Evolutionary conservation across 1,139 yeast genomes (phyloP).

Genomic region (Zhuliangozyma parablackwelliae): DNA sequence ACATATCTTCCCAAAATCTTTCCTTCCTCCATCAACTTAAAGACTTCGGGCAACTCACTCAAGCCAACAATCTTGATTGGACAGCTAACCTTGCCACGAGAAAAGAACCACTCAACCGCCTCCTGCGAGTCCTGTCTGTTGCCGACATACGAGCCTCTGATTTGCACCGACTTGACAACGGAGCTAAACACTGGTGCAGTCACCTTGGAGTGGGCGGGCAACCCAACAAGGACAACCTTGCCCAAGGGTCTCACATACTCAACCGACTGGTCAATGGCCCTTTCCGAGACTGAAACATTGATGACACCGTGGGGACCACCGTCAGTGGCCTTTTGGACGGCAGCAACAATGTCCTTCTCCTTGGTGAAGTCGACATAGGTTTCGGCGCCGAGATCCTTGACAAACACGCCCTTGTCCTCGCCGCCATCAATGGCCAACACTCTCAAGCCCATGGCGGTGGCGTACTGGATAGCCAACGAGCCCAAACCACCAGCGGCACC

Average conservation of each 20-base stretch:
- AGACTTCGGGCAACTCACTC: conserved; percentile 55
- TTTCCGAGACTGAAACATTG: conserved; percentile 75
- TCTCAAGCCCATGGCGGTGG: conserved; percentile 77
- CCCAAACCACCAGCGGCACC: conserved; percentile 91
- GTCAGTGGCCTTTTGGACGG: conserved; percentile 21
- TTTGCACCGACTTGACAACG: conserved; percentile 63
- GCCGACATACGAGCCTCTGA: conserved; percentile 76
- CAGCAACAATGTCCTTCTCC: conserved; percentile 28
- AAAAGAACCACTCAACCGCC: conserved; percentile 74
- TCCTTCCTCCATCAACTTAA: conserved; percentile 66
- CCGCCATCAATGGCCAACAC: conserved; percentile 77
- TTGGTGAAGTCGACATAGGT: conserved; percentile 60
- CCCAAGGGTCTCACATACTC: conserved; percentile 71
- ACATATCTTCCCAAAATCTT: conserved; percentile 72
- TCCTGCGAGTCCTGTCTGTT: conserved; percentile 78
- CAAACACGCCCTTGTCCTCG: conserved; percentile 54
- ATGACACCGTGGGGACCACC: conserved; percentile 70
- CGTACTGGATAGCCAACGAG: conserved; percentile 75
- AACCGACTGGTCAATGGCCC: conserved; percentile 65
- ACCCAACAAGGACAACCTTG: conserved; percentile 75
- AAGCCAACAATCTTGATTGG: conserved; percentile 66
- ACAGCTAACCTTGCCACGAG: conserved; percentile 58
- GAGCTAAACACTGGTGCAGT: too few relatives aligned
- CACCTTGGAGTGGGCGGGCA: conserved; percentile 69
- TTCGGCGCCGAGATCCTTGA: conserved; percentile 63